A percentile compares a stretch with the other conserved stretches of the same genome.
These are phyloP conservation scores for Aspergillus floridensis DNA, from an alignment of 2,329 filamentous ascomycete genomes.

Conservation along the genomic window DNA sequence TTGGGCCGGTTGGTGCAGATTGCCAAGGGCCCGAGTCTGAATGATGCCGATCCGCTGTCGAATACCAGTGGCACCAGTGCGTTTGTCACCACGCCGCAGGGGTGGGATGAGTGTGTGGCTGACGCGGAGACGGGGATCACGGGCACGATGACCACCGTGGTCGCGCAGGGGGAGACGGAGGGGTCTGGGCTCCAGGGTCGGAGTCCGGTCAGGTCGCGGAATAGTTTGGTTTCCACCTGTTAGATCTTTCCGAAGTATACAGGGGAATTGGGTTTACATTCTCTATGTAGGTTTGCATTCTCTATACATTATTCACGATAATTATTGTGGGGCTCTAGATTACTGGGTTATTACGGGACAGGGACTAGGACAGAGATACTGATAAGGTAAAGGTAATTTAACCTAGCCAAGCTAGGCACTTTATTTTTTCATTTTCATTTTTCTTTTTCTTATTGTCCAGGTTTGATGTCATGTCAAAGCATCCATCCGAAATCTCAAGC, in stretches of 20 bases:
- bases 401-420: no score
- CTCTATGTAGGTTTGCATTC: no score
- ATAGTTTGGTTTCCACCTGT: not conserved
- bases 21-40: not conserved
- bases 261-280: no score
- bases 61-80: not conserved
- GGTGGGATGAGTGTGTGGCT: not conserved
- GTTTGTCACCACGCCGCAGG: not conserved
- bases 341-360: no score
- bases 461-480: no score
- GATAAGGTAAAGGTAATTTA: no score
- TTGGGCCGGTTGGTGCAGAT: conserved; percentile 44
- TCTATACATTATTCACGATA: no score
- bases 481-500: no score
- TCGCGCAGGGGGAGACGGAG: not conserved
- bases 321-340: no score
- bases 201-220: not conserved
- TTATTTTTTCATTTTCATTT: no score
- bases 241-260: not conserved
- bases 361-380: no score
- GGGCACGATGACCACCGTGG: not conserved
- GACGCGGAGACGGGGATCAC: not conserved
- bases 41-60: not conserved
- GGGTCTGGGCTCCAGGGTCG: not conserved
- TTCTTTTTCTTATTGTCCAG: no score